Evolutionary conservation across 2,329 filamentous ascomycete species (phyloP), one percentile per base, ranked within the genome.

Genomic region (Colletotrichum tamarilloi): DNA sequence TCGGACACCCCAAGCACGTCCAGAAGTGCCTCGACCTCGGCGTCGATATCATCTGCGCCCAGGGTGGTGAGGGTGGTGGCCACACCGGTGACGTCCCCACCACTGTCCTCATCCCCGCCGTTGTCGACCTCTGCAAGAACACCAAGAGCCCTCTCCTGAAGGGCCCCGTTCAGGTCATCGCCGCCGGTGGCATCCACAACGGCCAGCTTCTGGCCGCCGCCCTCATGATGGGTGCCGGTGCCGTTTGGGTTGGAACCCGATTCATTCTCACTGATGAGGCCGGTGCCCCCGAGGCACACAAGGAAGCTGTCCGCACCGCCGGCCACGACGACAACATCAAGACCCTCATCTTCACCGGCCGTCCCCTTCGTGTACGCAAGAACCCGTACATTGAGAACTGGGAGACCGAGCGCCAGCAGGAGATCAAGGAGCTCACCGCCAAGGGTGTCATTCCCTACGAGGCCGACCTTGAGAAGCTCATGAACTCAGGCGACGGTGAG

Each of bases 1-100:
- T 99, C 82, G 97, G 97, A 77, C 97, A 99, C 89, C 96, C 97
- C 81, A 99, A 99, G 92, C 97, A 99, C 87, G 96, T 98, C 76
- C 90, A 95, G 86, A 99, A 98, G 90, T 97, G 95, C 85, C 89
- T 99, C 75, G 95, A 96, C 63, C 90, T 95, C 72, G 97, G 95
- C 77, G 94, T 92, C 78, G 97, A 99, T 85, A 93, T 99, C 80
- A 98, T 99, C 87, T 98, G 96, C 87, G 97, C 97, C 65, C 97
- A 99, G 87, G 97, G 97, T 82, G 96, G 97, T 79, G 97, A 99
- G 87, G 97, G 97, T 76, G 97, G 97, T 82, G 97, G 97, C 77
- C 95, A 98, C 88, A 98, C 95, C 16, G 97, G 97, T 80, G 94
- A 98, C 83, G 93, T 98, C 52, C 95, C 97, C 76, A 98, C 96